Evolutionary conservation across 2,329 filamentous ascomycete genomes (phyloP).

Genomic region (Sporothrix luriei): DNA sequence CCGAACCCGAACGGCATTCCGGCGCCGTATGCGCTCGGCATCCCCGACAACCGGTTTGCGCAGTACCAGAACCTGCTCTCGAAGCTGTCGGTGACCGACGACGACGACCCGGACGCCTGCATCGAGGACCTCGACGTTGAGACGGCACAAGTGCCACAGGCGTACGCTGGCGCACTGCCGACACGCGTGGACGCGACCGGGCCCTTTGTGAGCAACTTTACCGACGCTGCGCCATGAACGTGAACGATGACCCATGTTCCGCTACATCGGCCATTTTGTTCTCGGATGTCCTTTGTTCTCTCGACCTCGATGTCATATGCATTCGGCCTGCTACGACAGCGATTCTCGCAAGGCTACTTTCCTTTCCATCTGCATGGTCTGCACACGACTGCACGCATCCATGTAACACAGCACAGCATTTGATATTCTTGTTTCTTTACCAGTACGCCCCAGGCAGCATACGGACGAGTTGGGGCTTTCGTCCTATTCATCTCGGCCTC

Average conservation of each 20-base stretch:
- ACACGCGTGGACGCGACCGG: slow-evolving; percentile 47
- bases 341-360: slow-evolving; percentile 9
- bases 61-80: slow-evolving; percentile 65
- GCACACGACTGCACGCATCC: slow-evolving; percentile 13
- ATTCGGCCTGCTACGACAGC: slow-evolving; percentile 10
- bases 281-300: background rate
- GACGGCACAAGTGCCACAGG: background rate
- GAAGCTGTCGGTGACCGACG: slow-evolving; percentile 56
- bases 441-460: slow-evolving; percentile 5
- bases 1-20: slow-evolving; percentile 44
- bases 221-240: slow-evolving; percentile 56
- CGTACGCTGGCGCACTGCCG: slow-evolving; percentile 46
- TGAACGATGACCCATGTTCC: too few relatives aligned
- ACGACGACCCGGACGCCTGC: slow-evolving; percentile 49
- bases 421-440: background rate
- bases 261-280: background rate
- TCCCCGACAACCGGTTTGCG: slow-evolving; percentile 58
- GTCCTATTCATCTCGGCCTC: background rate
- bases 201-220: slow-evolving; percentile 62
- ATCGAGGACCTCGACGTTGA: slow-evolving; percentile 47
- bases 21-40: slow-evolving; percentile 53
- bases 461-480: slow-evolving; percentile 6
- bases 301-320: background rate
- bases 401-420: slow-evolving; percentile 2
- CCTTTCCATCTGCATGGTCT: background rate